Conservation (phyloP, 2,329 filamentous ascomycete species). For the Fusarium chaquense region DNA sequence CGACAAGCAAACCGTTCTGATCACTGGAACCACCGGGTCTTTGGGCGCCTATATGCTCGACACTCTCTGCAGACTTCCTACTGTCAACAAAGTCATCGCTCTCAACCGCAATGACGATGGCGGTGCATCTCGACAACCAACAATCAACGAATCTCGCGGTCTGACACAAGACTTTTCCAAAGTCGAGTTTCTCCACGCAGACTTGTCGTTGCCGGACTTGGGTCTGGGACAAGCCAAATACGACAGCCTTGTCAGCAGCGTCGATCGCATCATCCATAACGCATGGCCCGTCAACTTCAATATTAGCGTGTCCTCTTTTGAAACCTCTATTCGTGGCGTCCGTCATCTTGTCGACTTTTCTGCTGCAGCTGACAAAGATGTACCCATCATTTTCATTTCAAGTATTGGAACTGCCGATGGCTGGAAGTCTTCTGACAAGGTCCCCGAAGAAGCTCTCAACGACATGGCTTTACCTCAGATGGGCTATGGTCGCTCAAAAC, state of each 20-base stretch:
- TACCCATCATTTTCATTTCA: not conserved
- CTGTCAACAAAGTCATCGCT: not conserved
- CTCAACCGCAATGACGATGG: not conserved
- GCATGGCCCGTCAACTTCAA: conserved; percentile 27
- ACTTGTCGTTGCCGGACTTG: not conserved
- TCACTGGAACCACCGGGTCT: not conserved
- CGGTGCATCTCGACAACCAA: not conserved
- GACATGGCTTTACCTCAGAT: not conserved
- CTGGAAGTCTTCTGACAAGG: fast-evolving
- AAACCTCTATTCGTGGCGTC: not conserved
- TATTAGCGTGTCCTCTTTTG: conserved; percentile 9
- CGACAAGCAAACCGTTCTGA: fast-evolving
- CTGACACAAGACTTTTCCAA: conserved; percentile 1
- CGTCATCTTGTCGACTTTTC: not conserved
- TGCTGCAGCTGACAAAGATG: not conserved
- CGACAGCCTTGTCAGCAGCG: not conserved
- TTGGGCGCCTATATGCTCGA: conserved; percentile 17
- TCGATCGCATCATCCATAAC: conserved; percentile 11
- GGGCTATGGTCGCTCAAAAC: conserved; percentile 7
- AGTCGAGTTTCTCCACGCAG: not conserved
- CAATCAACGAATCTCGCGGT: not conserved
- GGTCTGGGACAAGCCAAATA: not conserved
- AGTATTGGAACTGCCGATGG: not conserved
- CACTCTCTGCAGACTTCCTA: not conserved
- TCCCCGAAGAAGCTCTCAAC: not conserved